Percentiles rank a stretch among this genome's conserved stretches.
Evolutionary conservation across 2,329 filamentous ascomycete genomes (phyloP).

Genomic region (Cryphonectria carpinicola): DNA sequence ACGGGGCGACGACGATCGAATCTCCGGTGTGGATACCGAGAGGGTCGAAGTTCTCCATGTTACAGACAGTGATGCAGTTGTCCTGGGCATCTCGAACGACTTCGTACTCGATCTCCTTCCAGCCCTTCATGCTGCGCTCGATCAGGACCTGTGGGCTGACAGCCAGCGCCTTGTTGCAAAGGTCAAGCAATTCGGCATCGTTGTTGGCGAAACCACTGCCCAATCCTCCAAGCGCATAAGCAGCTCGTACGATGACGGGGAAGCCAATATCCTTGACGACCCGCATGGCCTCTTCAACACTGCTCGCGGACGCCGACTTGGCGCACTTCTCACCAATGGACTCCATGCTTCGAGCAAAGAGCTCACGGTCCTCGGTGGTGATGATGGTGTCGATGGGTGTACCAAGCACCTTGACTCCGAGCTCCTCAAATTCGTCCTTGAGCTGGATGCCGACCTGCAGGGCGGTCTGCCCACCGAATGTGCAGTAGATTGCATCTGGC

Average conservation of each 20-base stretch:
- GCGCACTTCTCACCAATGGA: slow-evolving; percentile 97
- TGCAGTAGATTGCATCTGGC: slow-evolving; percentile 95
- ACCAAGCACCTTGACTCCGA: slow-evolving; percentile 92
- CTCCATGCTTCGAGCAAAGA: slow-evolving; percentile 98
- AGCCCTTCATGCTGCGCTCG: slow-evolving; percentile 98
- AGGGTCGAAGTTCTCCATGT: slow-evolving; percentile 99
- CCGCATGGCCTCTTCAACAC: slow-evolving; percentile 83
- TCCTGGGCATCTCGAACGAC: slow-evolving; percentile 95
- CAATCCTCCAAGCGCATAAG: slow-evolving; percentile 92
- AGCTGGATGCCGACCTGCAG: slow-evolving; percentile 96
- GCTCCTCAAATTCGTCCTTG: slow-evolving; percentile 91
- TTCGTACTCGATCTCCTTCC: slow-evolving; percentile 99
- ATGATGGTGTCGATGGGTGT: slow-evolving; percentile 98
- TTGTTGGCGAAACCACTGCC: slow-evolving; percentile 96
- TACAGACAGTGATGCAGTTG: slow-evolving; percentile 99
- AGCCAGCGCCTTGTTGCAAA: slow-evolving; percentile 94
- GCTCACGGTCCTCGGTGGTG: slow-evolving; percentile 95
- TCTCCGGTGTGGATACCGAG: slow-evolving; percentile 98
- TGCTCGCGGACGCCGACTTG: slow-evolving; percentile 92
- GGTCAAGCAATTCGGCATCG: slow-evolving; percentile 77
- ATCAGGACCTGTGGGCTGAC: slow-evolving; percentile 95
- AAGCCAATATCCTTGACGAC: slow-evolving; percentile 91
- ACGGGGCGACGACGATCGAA: slow-evolving; percentile 96
- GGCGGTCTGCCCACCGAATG: slow-evolving; percentile 96
- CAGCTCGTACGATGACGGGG: slow-evolving; percentile 95